phyloP scores from a whole-genome alignment of 768 basidiomycete genomes.

The Mycena epipterygia region DNA sequence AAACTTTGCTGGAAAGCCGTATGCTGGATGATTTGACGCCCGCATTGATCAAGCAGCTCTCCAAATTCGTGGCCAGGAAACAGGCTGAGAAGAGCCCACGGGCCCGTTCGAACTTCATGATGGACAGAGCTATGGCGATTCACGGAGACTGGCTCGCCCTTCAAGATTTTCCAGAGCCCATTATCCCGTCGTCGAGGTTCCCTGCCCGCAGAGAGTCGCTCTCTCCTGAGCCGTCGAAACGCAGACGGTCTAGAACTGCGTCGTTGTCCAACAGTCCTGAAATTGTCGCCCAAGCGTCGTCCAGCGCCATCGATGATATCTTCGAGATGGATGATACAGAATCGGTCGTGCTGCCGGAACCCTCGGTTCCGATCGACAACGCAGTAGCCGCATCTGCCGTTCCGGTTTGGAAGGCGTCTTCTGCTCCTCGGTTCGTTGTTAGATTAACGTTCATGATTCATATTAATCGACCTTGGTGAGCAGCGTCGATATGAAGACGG shows the following conservation, averaged over 20 bases:
- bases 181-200: constrained; percentile 52
- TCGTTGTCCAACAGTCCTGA: constrained; percentile 39
- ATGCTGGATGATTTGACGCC: constrained; percentile 83
- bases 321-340: constrained; percentile 89
- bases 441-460: constrained; percentile 5
- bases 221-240: constrained; percentile 29
- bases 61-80: constrained; percentile 64
- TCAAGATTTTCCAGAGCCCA: constrained; percentile 76
- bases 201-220: constrained; percentile 36
- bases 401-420: constrained; percentile 64
- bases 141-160: constrained; percentile 78
- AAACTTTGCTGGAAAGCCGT: constrained; percentile 84
- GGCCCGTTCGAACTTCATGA: constrained; percentile 67
- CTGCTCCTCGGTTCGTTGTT: constrained; percentile 63
- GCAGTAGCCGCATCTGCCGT: constrained; percentile 34
- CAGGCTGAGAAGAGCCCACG: constrained; percentile 80
- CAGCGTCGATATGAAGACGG: constrained; percentile 86
- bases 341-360: constrained; percentile 40
- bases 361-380: constrained; percentile 18
- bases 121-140: constrained; percentile 68
- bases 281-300: constrained; percentile 37
- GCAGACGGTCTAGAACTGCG: constrained; percentile 25
- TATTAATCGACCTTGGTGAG: constrained; percentile 23
- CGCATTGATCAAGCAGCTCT: constrained; percentile 76
- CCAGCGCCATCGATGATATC: constrained; percentile 69